Percentiles rank a stretch among this genome's conserved stretches.
These are phyloP conservation scores for Mycena vulgaris DNA, from an alignment of 768 basidiomycete species.

Conservation along the genomic window DNA sequence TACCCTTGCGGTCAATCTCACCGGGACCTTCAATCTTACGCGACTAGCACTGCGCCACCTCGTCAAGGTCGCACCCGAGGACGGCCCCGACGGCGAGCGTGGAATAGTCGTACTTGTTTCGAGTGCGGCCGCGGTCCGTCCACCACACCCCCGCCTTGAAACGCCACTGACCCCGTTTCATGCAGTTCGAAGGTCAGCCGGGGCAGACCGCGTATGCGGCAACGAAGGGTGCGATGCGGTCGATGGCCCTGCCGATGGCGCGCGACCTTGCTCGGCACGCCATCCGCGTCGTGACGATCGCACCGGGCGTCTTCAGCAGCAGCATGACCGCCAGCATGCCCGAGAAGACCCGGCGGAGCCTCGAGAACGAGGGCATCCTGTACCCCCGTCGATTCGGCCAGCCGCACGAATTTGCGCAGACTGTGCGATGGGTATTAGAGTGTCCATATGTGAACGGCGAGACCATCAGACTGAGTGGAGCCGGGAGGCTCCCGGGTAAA, in stretches of 20 bases:
- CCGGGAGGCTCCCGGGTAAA: slow-evolving; percentile 34
- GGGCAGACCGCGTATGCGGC: slow-evolving; percentile 73
- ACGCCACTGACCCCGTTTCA: neutral
- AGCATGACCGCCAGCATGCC: slow-evolving; percentile 59
- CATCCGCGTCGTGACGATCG: slow-evolving; percentile 69
- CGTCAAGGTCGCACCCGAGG: slow-evolving; percentile 61
- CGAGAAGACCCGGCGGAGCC: slow-evolving; percentile 53
- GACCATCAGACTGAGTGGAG: slow-evolving; percentile 64
- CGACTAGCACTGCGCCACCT: slow-evolving; percentile 67
- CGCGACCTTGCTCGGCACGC: slow-evolving; percentile 69
- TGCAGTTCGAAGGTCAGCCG: slow-evolving; percentile 69
- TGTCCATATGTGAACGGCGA: slow-evolving; percentile 72
- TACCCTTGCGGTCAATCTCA: slow-evolving; percentile 68
- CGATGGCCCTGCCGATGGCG: slow-evolving; percentile 74
- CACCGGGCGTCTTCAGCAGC: slow-evolving; percentile 68
- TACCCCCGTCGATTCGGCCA: slow-evolving; percentile 65
- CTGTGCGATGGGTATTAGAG: slow-evolving; percentile 65
- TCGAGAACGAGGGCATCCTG: slow-evolving; percentile 58
- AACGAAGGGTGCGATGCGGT: slow-evolving; percentile 68
- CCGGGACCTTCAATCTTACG: slow-evolving; percentile 73
- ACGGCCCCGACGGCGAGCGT: slow-evolving; percentile 65
- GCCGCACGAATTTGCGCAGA: slow-evolving; percentile 65
- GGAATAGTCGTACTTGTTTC: slow-evolving; percentile 73
- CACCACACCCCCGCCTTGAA: neutral
- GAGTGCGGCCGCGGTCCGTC: slow-evolving; percentile 66